phyloP scores from a whole-genome alignment of 83 land plant species.

The Diphasiastrum complanatum region DNA sequence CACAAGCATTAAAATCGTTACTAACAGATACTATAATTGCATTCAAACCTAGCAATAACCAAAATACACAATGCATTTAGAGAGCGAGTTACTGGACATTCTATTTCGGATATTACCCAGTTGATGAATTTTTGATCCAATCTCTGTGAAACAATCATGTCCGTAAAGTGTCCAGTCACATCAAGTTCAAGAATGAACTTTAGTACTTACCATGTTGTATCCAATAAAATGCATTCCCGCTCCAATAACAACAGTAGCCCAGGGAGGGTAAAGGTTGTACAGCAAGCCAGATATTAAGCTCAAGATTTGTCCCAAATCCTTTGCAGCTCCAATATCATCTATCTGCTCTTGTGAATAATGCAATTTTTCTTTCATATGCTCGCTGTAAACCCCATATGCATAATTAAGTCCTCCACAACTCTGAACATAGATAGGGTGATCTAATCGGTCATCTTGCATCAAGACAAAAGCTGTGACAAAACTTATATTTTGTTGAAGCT shows the following conservation, averaged over 20 bases:
- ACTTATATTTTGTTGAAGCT: not conserved
- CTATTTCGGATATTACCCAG: no score
- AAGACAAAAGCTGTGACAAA: not conserved
- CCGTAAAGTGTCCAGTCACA: no score
- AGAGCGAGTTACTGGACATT: no score
- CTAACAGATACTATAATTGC: no score
- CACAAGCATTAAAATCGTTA: no score
- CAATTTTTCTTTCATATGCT: conserved; percentile 34
- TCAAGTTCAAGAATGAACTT: not conserved
- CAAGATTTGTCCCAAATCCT: conserved; percentile 42
- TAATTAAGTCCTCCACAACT: conserved; percentile 42
- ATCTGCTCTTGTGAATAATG: conserved; percentile 35
- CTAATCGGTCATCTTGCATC: not conserved
- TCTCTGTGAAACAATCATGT: no score
- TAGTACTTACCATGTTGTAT: conserved; percentile 30
- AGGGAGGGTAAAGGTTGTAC: conserved; percentile 40
- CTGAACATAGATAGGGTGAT: conserved; percentile 11
- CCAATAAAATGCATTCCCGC: conserved; percentile 36
- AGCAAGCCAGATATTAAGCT: conserved; percentile 40
- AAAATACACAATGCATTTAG: no score
- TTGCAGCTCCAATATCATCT: conserved; percentile 49
- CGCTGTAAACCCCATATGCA: conserved; percentile 47
- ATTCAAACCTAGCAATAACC: no score
- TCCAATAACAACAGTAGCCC: conserved; percentile 35
- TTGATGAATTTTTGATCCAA: no score